These are phyloP conservation scores for Isabelozyma heimii DNA, from an alignment of 805 yeast species.

Conservation along the genomic window DNA sequence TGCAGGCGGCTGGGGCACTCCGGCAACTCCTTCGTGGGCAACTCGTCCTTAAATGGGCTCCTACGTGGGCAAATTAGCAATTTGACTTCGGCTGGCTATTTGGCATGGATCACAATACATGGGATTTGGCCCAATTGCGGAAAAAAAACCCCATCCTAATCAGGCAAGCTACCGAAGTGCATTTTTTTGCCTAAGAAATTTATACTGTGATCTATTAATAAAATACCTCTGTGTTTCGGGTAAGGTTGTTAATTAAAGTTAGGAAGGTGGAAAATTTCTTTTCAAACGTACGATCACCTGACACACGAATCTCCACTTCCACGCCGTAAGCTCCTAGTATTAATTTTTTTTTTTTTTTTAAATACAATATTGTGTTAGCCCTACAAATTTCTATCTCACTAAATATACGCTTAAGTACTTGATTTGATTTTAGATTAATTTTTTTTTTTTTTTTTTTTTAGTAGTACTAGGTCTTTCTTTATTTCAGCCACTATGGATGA, in stretches of 20 bases:
- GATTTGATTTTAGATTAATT: no score
- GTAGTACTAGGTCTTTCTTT: not conserved
- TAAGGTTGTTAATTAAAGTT: not conserved
- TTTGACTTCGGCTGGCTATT: no score
- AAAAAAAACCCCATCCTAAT: not conserved
- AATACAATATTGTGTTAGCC: no score
- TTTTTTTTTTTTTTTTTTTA: not conserved
- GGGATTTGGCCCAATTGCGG: not conserved
- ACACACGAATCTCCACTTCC: not conserved
- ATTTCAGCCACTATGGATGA: not conserved
- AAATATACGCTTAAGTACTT: no score
- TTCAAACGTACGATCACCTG: not conserved
- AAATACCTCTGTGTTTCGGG: not conserved
- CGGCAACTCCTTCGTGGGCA: no score
- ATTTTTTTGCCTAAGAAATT: not conserved
- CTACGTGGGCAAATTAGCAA: no score
- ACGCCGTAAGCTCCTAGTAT: no score
- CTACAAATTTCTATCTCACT: no score
- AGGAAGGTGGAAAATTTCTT: not conserved
- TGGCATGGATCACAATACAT: no score
- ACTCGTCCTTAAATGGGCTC: no score
- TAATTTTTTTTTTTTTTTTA: no score
- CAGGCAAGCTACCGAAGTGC: not conserved
- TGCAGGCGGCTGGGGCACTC: no score
- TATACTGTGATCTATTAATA: not conserved